Evolutionary conservation across 1,139 yeast genomes (phyloP).

Genomic region (Yamadazyma dendronema): DNA sequence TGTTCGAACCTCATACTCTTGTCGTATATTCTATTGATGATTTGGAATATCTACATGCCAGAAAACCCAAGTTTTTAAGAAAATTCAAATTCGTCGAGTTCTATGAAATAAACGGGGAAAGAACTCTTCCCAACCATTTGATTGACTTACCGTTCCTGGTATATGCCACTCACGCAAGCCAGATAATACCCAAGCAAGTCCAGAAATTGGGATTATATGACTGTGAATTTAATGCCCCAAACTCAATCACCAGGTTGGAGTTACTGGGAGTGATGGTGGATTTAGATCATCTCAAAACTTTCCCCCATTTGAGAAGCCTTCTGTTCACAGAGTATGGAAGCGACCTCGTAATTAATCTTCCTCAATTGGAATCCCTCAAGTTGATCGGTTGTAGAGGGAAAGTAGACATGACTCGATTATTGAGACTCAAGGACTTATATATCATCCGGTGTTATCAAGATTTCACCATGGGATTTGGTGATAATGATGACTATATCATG

Average conservation of each 20-base stretch:
- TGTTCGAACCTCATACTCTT: conserved; percentile 4
- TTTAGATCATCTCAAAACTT: background rate
- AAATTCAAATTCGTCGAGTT: background rate
- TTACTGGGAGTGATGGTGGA: background rate
- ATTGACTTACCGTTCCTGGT: background rate
- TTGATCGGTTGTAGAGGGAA: background rate
- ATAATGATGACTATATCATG: background rate
- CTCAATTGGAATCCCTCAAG: conserved; percentile 1
- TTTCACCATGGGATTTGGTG: background rate
- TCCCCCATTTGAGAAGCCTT: background rate
- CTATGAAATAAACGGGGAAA: background rate
- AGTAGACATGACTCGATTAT: conserved; percentile 1
- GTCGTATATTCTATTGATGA: background rate
- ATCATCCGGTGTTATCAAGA: background rate
- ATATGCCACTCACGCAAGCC: background rate
- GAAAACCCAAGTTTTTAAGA: background rate
- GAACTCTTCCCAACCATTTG: background rate
- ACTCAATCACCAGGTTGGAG: background rate
- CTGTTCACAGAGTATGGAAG: background rate
- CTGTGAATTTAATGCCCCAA: background rate
- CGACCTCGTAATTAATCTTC: background rate
- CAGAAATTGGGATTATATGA: background rate
- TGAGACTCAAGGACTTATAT: background rate
- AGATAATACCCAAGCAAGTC: background rate
- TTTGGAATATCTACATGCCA: background rate